phyloP scores from a whole-genome alignment of 345 rosid genomes.

The Linum tenue region DNA sequence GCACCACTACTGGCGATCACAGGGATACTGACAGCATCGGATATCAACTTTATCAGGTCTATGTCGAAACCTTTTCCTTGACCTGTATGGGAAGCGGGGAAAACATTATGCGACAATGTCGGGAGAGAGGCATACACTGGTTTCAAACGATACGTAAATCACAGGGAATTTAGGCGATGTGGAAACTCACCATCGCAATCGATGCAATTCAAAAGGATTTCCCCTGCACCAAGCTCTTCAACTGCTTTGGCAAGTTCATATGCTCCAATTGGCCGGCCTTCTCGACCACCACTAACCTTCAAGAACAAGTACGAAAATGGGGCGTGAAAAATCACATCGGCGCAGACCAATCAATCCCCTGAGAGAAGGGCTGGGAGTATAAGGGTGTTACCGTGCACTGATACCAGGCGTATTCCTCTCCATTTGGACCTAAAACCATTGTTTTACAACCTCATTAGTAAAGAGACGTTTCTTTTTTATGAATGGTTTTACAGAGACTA shows the following conservation, averaged over 20 bases:
- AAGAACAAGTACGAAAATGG: background rate
- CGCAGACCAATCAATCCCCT: background rate
- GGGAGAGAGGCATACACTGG: background rate
- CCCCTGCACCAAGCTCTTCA: conserved; percentile 95
- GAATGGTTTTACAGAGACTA: background rate
- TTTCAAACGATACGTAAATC: no score
- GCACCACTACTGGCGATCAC: conserved; percentile 99
- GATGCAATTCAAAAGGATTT: conserved; percentile 86
- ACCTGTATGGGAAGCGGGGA: conserved; percentile 41
- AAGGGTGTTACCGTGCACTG: conserved; percentile 77
- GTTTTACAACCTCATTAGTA: conserved; percentile 5
- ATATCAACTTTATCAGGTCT: conserved; percentile 67
- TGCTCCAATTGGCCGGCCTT: conserved; percentile 94
- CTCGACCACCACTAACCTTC: conserved; percentile 93
- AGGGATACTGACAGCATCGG: conserved; percentile 87
- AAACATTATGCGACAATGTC: no score
- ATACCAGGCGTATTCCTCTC: conserved; percentile 96
- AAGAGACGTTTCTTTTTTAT: no score
- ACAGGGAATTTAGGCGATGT: background rate
- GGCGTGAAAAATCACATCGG: background rate
- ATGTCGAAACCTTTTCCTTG: conserved; percentile 91
- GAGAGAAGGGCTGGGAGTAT: background rate
- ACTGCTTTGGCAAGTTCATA: conserved; percentile 95
- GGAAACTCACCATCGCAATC: conserved; percentile 73
- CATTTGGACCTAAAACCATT: conserved; percentile 60